Conservation (phyloP, 306 rosid genomes). For the Medicago lupulina region DNA sequence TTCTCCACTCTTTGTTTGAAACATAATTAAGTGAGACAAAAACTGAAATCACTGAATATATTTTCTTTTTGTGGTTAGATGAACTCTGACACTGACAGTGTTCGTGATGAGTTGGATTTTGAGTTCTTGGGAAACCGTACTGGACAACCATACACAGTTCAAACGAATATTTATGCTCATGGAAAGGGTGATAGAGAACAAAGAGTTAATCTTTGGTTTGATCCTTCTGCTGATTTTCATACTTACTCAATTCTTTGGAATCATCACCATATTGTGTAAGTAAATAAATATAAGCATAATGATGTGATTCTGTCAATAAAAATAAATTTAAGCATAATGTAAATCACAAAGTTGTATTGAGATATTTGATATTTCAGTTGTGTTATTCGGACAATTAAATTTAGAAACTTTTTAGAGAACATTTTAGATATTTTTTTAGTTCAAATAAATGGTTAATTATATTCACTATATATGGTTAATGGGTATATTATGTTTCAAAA, state of each 20-base stretch:
- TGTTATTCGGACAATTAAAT: too few species aligned
- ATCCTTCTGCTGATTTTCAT: constrained; percentile 79
- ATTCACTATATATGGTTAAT: too few species aligned
- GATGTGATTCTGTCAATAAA: too few species aligned
- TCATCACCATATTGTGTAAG: constrained; percentile 74
- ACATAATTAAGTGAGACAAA: neutral
- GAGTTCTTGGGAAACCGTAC: constrained; percentile 93
- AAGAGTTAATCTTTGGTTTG: constrained; percentile 94
- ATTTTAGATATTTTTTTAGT: too few species aligned
- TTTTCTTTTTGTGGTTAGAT: constrained; percentile 53
- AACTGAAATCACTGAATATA: neutral
- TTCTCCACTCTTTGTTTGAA: neutral
- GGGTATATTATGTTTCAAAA: too few species aligned
- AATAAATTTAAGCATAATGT: too few species aligned
- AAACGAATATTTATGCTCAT: constrained; percentile 81
- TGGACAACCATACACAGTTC: constrained; percentile 93
- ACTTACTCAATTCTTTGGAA: constrained; percentile 87
- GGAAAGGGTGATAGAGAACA: constrained; percentile 91
- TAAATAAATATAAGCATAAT: neutral
- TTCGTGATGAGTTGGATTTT: constrained; percentile 91
- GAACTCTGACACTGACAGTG: constrained; percentile 67
- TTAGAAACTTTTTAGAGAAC: too few species aligned
- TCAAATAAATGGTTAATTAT: too few species aligned
- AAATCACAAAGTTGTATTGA: too few species aligned
- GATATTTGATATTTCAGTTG: too few species aligned